Percentiles rank a stretch among this genome's conserved stretches.
phyloP scores from a whole-genome alignment of 2,329 filamentous ascomycete genomes.

The Colletotrichum filicis region DNA sequence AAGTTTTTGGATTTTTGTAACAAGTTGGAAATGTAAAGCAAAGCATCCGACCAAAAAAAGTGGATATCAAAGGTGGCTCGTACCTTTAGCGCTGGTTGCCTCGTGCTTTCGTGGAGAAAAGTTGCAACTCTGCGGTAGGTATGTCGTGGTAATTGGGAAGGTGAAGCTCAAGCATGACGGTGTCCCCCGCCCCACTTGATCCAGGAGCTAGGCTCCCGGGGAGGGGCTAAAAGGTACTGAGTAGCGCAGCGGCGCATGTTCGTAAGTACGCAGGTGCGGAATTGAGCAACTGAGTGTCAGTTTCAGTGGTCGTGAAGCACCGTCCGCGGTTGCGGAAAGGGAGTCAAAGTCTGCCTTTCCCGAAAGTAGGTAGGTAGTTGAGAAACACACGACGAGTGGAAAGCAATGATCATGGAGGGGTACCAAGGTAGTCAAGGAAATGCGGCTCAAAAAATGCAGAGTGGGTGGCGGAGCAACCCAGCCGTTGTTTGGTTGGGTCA shows the following conservation, averaged over 20 bases:
- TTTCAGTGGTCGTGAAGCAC: not conserved
- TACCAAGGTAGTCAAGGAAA: not conserved
- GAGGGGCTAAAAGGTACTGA: not conserved
- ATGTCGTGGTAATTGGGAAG: not conserved
- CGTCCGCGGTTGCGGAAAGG: no score
- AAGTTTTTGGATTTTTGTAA: not conserved
- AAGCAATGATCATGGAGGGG: no score
- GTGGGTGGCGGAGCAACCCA: not conserved
- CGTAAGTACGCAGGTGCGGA: not conserved
- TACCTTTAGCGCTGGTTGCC: not conserved
- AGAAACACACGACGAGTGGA: no score
- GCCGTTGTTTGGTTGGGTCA: not conserved
- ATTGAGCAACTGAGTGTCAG: not conserved
- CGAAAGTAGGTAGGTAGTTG: no score
- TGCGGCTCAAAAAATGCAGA: not conserved
- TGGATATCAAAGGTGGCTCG: not conserved
- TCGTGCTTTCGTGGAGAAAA: not conserved
- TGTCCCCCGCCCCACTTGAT: not conserved
- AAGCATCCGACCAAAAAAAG: not conserved
- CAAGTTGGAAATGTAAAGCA: not conserved
- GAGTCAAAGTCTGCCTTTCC: not conserved
- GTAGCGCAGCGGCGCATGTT: not conserved
- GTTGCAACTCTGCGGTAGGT: not conserved
- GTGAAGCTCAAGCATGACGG: not conserved
- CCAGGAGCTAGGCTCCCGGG: no score